Conservation (phyloP, 1,139 yeast genomes). For the Hemisphaericaspora xylofermentans region DNA sequence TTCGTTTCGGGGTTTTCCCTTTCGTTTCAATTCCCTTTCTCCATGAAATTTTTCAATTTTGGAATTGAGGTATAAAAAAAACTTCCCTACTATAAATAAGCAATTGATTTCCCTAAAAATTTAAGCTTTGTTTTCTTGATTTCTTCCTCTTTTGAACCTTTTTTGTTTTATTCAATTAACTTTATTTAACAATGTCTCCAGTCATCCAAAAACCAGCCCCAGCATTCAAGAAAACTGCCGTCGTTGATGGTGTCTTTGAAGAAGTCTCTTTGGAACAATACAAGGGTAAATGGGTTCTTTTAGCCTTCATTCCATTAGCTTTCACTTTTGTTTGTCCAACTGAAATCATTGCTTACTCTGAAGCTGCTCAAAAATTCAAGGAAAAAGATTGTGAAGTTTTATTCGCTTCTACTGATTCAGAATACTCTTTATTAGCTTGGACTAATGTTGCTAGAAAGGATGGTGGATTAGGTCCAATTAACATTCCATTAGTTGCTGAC, state of each 20-base stretch:
- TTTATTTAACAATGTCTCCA: conserved; percentile 64
- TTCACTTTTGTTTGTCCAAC: conserved; percentile 99
- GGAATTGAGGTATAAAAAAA: background rate
- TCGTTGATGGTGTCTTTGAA: conserved; percentile 91
- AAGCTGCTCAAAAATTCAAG: conserved; percentile 84
- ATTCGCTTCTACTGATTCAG: conserved; percentile 97
- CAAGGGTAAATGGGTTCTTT: conserved; percentile 96
- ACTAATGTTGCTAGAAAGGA: conserved; percentile 94
- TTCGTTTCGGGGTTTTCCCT: background rate
- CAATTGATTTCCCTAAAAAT: background rate
- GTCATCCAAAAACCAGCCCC: conserved; percentile 95
- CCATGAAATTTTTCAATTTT: background rate
- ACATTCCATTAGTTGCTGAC: conserved; percentile 94
- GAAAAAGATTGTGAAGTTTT: conserved; percentile 86
- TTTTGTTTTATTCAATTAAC: background rate
- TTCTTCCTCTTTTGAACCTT: background rate
- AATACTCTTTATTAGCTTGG: conserved; percentile 97
- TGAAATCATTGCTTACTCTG: conserved; percentile 97
- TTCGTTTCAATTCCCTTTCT: background rate
- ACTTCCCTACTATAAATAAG: background rate
- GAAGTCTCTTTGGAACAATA: conserved; percentile 90
- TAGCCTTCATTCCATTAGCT: conserved; percentile 97
- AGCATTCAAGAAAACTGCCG: conserved; percentile 92
- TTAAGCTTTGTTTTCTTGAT: background rate
- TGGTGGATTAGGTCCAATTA: conserved; percentile 95